These are phyloP conservation scores for Bryoerythrophyllum caledonicum DNA, from an alignment of 225 moss, liverwort and hornwort species.

Conservation along the genomic window DNA sequence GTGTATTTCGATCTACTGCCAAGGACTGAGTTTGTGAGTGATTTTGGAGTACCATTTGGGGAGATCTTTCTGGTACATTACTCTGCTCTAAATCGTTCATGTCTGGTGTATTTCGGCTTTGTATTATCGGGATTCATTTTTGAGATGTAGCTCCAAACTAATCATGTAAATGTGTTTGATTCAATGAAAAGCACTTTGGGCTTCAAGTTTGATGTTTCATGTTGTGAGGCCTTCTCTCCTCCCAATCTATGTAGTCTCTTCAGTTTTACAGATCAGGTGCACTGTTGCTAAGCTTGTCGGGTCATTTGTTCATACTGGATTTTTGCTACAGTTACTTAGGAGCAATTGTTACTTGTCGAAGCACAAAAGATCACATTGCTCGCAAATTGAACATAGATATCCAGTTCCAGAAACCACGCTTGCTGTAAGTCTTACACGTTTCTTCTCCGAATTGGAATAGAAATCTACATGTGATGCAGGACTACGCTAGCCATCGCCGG, in stretches of 20 bases:
- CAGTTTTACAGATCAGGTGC: too few relatives aligned
- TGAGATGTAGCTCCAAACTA: not conserved
- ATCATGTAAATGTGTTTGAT: not conserved
- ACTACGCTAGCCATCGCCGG: not conserved
- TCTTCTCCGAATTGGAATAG: not conserved
- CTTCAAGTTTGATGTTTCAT: not conserved
- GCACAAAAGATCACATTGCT: not conserved
- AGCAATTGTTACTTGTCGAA: not conserved
- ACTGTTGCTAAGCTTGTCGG: not conserved
- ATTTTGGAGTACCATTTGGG: not conserved
- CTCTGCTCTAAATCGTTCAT: not conserved
- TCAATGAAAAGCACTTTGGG: not conserved
- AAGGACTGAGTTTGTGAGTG: slow-evolving; percentile 33
- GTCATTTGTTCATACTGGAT: not conserved
- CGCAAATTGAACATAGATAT: not conserved
- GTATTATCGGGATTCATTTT: not conserved
- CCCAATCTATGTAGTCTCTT: not conserved
- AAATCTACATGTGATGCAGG: not conserved
- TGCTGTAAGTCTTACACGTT: not conserved
- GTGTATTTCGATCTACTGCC: slow-evolving; percentile 46
- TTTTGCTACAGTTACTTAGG: not conserved
- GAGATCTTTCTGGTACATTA: not conserved
- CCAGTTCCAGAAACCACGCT: not conserved
- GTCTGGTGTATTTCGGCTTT: not conserved
- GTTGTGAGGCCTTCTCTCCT: too few relatives aligned